These are phyloP conservation scores for Geosmithia flava DNA, from an alignment of 2,329 filamentous ascomycete species.

Conservation along the genomic window DNA sequence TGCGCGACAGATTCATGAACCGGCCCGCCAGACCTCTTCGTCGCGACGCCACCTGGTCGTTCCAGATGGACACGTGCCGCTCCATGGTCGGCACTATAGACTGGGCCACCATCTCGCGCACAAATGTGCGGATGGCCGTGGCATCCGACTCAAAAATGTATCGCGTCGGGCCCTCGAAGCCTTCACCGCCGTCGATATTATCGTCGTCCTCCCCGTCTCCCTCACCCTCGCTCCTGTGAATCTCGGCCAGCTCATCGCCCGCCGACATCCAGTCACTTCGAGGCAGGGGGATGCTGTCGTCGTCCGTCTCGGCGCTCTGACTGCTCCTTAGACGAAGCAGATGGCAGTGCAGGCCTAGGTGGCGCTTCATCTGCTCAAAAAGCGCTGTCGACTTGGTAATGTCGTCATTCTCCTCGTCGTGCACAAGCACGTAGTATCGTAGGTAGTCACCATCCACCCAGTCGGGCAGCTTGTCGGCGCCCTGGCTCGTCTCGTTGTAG, in stretches of 20 bases:
- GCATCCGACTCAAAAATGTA: conserved; percentile 90
- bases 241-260: conserved; percentile 67
- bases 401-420: conserved; percentile 92
- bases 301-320: conserved; percentile 78
- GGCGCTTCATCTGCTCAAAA: conserved; percentile 99
- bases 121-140: conserved; percentile 75
- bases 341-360: conserved; percentile 92
- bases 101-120: conserved; percentile 90
- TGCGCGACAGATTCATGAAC: conserved; percentile 89
- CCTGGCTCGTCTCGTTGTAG: conserved; percentile 74
- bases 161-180: conserved; percentile 57
- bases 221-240: conserved; percentile 54
- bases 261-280: conserved; percentile 83
- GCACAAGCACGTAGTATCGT: conserved; percentile 89
- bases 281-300: conserved; percentile 75
- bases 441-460: conserved; percentile 92
- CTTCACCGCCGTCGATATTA: conserved; percentile 53
- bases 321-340: conserved; percentile 74
- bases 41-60: conserved; percentile 89
- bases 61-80: conserved; percentile 81
- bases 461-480: conserved; percentile 57
- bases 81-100: conserved; percentile 96
- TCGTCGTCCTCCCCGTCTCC: conserved; percentile 55
- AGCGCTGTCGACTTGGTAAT: conserved; percentile 79
- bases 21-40: conserved; percentile 79